A percentile compares a stretch with the other conserved stretches of the same genome.
Evolutionary conservation across 2,329 filamentous ascomycete species (phyloP).

Genomic region (Ophiocordyceps polyrhachis-furcata): DNA sequence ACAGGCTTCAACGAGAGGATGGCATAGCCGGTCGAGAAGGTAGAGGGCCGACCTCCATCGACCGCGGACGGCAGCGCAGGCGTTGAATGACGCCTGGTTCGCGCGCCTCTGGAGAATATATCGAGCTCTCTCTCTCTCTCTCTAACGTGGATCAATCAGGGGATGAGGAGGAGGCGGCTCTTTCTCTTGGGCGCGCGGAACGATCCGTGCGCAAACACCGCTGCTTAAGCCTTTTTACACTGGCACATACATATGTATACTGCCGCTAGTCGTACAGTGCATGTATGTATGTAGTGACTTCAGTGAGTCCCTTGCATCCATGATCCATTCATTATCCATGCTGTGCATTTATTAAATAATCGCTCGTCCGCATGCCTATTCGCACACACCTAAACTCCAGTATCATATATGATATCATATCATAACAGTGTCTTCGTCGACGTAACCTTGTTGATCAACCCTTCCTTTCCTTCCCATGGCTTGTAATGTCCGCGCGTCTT

Average conservation of each 20-base stretch:
- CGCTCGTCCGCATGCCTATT: too few relatives aligned
- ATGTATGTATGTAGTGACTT: background rate
- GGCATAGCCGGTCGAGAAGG: constrained; percentile 12
- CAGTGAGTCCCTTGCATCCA: background rate
- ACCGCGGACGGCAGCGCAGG: constrained; percentile 1
- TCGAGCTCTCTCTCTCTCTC: too few relatives aligned
- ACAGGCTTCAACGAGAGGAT: constrained; percentile 9
- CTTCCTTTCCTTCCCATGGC: constrained; percentile 1
- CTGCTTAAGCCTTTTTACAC: too few relatives aligned
- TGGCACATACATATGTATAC: too few relatives aligned
- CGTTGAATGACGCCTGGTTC: background rate
- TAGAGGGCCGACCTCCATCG: constrained; percentile 11
- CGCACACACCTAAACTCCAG: too few relatives aligned
- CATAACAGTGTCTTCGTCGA: background rate
- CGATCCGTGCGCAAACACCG: background rate
- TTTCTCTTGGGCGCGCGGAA: background rate
- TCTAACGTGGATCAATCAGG: background rate
- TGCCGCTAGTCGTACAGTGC: background rate
- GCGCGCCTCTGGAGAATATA: background rate
- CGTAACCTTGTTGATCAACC: background rate
- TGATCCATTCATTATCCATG: background rate
- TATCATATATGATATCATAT: too few relatives aligned
- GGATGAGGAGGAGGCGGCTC: background rate
- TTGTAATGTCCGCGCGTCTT: constrained; percentile 14
- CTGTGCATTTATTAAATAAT: background rate